Evolutionary conservation across 1,284 basidiomycete genomes (phyloP).

Genomic region (Cerrena zonata): DNA sequence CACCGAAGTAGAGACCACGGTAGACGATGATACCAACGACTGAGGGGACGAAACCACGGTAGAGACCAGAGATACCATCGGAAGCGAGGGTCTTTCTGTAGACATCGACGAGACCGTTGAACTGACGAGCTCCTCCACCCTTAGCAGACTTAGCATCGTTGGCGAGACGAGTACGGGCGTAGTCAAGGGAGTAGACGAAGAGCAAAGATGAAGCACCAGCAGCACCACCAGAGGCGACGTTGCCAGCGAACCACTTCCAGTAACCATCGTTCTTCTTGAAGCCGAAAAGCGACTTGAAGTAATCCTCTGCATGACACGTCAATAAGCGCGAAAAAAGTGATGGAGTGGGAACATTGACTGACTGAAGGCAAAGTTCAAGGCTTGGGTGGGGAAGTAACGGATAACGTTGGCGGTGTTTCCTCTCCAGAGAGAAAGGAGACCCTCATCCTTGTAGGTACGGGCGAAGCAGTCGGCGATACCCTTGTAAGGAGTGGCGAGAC

Average conservation of each 20-base stretch:
- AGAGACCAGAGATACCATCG: constrained; percentile 85
- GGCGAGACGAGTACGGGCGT: constrained; percentile 95
- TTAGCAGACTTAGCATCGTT: constrained; percentile 93
- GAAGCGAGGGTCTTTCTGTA: constrained; percentile 89
- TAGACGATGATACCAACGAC: constrained; percentile 94
- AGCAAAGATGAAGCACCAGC: constrained; percentile 93
- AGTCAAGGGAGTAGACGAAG: constrained; percentile 97
- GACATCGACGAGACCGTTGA: constrained; percentile 92
- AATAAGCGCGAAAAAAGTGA: constrained; percentile 16
- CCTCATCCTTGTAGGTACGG: constrained; percentile 88
- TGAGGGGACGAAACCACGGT: constrained; percentile 92
- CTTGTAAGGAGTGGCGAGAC: constrained; percentile 88
- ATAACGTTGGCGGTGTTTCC: constrained; percentile 98
- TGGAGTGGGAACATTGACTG: constrained; percentile 26
- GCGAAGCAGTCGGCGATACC: constrained; percentile 84
- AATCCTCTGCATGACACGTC: constrained; percentile 66
- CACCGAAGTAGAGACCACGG: constrained; percentile 94
- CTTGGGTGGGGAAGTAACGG: constrained; percentile 96
- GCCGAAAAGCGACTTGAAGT: constrained; percentile 92
- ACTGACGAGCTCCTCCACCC: constrained; percentile 86
- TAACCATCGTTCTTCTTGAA: constrained; percentile 87
- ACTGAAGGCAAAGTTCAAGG: constrained; percentile 94
- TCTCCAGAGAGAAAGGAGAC: constrained; percentile 86
- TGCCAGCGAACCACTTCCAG: constrained; percentile 87
- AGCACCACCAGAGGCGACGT: constrained; percentile 94